A percentile compares a stretch with the other conserved stretches of the same genome.
phyloP scores from a whole-genome alignment of 306 rosid species.

The Prunus mira region DNA sequence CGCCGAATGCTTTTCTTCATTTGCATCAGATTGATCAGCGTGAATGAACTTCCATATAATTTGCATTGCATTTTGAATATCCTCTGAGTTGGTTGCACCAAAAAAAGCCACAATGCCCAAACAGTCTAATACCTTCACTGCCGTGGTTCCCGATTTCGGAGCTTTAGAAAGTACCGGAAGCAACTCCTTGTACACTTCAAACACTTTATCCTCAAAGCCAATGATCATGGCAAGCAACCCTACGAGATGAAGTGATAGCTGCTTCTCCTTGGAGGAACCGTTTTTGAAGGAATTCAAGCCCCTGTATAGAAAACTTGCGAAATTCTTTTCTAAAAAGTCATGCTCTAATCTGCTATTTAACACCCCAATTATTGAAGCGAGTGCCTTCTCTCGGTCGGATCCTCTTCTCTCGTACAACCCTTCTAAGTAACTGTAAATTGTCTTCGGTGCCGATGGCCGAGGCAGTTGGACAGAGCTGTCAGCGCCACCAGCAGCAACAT shows the following conservation, averaged over 20 bases:
- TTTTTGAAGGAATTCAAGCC: constrained; percentile 11
- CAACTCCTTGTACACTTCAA: not conserved
- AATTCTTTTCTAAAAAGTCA: constrained; percentile 6
- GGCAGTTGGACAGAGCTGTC: not conserved
- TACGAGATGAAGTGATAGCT: constrained; percentile 16
- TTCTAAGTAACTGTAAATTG: not conserved
- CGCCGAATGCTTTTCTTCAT: too few species aligned
- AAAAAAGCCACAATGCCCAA: too few species aligned
- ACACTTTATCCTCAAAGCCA: not conserved
- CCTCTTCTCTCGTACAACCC: not conserved
- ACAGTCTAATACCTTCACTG: not conserved
- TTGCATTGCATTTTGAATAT: too few species aligned
- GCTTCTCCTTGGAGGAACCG: constrained; percentile 22
- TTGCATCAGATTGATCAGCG: too few species aligned
- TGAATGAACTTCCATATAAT: too few species aligned
- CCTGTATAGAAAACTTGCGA: constrained; percentile 4
- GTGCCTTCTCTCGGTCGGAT: constrained; percentile 15
- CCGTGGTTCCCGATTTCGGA: not conserved
- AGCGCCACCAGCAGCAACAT: too few species aligned
- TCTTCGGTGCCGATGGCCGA: not conserved
- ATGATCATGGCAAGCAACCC: constrained; percentile 27
- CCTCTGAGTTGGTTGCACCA: too few species aligned
- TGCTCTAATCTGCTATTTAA: not conserved
- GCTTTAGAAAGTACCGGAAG: not conserved
- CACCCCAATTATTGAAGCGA: not conserved